Conservation (phyloP, 1,284 basidiomycete species). For the Ustilago cynodontis region DNA sequence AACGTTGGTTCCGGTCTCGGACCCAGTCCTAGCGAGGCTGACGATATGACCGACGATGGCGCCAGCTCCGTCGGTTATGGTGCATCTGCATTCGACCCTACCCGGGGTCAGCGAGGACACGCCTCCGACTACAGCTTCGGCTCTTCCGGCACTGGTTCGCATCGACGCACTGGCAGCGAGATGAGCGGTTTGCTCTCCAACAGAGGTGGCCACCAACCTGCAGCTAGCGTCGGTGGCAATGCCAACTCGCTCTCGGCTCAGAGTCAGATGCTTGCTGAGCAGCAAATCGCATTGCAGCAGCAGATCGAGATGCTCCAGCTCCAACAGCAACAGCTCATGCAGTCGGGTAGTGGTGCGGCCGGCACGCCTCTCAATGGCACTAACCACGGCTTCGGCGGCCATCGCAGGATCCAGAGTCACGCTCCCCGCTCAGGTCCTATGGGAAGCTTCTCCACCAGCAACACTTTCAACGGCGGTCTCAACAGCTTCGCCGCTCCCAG, state of each 20-base stretch:
- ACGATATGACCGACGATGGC: constrained; percentile 58
- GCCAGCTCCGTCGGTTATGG: constrained; percentile 61
- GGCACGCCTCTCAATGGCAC: constrained; percentile 31
- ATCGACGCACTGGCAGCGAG: constrained; percentile 62
- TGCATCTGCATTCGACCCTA: constrained; percentile 58
- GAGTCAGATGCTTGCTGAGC: constrained; percentile 75
- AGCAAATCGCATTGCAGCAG: constrained; percentile 71
- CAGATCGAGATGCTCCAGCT: constrained; percentile 71
- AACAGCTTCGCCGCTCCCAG: constrained; percentile 32
- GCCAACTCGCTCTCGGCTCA: constrained; percentile 69
- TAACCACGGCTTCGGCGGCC: constrained; percentile 68
- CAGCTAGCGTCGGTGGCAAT: constrained; percentile 83
- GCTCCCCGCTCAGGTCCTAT: constrained; percentile 77
- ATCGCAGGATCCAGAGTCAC: constrained; percentile 88
- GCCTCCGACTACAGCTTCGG: constrained; percentile 40
- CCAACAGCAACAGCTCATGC: constrained; percentile 71
- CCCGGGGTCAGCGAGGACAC: constrained; percentile 45
- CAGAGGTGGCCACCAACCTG: constrained; percentile 42
- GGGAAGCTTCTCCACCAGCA: constrained; percentile 71
- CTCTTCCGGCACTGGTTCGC: constrained; percentile 36
- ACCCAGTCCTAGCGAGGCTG: constrained; percentile 38
- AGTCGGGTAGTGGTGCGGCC: constrained; percentile 13
- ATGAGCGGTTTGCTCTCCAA: constrained; percentile 48
- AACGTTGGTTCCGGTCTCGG: constrained; percentile 36
- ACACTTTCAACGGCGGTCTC: constrained; percentile 26